Evolutionary conservation across 768 basidiomycete genomes (phyloP).

Genomic region (Russula sp.): DNA sequence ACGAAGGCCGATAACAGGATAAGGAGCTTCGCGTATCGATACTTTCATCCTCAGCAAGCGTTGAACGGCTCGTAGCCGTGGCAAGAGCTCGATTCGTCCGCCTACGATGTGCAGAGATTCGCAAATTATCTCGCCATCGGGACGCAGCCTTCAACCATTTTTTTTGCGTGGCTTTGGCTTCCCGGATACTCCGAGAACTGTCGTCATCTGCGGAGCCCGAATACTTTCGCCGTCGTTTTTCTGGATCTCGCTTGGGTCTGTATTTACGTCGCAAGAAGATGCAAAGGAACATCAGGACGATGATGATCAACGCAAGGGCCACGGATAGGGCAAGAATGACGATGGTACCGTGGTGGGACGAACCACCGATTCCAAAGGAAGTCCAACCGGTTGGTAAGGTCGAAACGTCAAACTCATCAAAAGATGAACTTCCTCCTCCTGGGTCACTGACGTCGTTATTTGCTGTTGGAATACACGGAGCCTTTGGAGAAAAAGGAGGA

Average conservation of each 20-base stretch:
- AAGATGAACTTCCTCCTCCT: not conserved
- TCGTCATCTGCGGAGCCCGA: constrained; percentile 35
- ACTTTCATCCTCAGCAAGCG: not conserved
- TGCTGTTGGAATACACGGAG: not conserved
- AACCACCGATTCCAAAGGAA: not conserved
- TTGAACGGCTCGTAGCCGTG: constrained; percentile 1
- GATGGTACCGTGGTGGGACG: constrained; percentile 18
- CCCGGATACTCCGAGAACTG: constrained; percentile 37
- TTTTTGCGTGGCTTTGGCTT: constrained; percentile 51
- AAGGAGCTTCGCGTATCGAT: not conserved
- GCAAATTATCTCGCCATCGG: constrained; percentile 65
- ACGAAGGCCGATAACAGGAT: constrained; percentile 3
- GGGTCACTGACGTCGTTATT: not conserved
- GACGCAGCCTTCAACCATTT: constrained; percentile 64
- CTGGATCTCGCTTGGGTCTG: constrained; percentile 47
- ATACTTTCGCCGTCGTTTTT: constrained; percentile 45
- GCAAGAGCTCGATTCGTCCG: constrained; percentile 36
- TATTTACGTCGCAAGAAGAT: constrained; percentile 56
- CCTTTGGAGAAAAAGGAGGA: constrained; percentile 28
- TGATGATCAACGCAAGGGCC: constrained; percentile 58
- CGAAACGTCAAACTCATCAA: constrained; percentile 29
- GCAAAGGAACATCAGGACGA: constrained; percentile 57
- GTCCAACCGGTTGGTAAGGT: constrained; percentile 33
- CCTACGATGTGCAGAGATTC: constrained; percentile 59
- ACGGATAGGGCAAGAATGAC: constrained; percentile 55